Percentiles rank a stretch among this genome's conserved stretches.
Evolutionary conservation across 768 basidiomycete species (phyloP).

Genomic region (Gloeostereum incarnatum): DNA sequence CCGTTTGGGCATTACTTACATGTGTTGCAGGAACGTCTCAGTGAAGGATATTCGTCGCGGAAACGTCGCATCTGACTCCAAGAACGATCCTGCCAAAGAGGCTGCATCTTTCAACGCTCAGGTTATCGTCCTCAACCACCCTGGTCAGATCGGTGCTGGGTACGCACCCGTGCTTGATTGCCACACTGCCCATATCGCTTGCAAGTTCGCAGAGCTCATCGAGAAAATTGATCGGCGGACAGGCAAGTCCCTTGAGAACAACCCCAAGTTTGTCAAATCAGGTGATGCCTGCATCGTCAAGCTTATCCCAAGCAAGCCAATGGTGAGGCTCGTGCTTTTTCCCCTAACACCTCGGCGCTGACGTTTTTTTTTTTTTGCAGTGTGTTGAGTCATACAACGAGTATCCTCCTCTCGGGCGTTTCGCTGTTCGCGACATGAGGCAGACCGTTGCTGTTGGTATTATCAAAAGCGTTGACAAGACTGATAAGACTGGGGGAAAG

Average conservation of each 20-base stretch:
- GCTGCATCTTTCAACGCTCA: slow-evolving; percentile 99
- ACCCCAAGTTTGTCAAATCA: slow-evolving; percentile 98
- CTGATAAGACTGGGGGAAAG: slow-evolving; percentile 85
- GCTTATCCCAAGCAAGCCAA: slow-evolving; percentile 92
- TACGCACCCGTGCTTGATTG: slow-evolving; percentile 99
- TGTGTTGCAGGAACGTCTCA: slow-evolving; percentile 87
- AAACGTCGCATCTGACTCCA: slow-evolving; percentile 98
- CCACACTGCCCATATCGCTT: slow-evolving; percentile 99
- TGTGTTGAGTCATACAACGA: slow-evolving; percentile 90
- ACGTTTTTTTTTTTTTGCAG: slow-evolving; percentile 5
- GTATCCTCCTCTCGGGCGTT: slow-evolving; percentile 99
- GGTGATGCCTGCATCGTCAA: slow-evolving; percentile 99
- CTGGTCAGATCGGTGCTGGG: slow-evolving; percentile 98
- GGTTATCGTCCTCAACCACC: slow-evolving; percentile 99
- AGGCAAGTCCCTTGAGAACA: slow-evolving; percentile 82
- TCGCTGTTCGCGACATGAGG: slow-evolving; percentile 99
- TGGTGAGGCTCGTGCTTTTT: no score
- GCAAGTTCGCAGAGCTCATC: slow-evolving; percentile 97
- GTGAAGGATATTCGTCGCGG: slow-evolving; percentile 99
- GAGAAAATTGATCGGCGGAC: slow-evolving; percentile 99
- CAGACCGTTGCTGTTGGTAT: slow-evolving; percentile 98
- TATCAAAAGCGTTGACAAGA: slow-evolving; percentile 97
- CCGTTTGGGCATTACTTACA: not conserved
- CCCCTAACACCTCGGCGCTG: slow-evolving; percentile 17
- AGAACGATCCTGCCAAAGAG: slow-evolving; percentile 99